Conservation (phyloP, 2,329 filamentous ascomycete genomes). For the Trichoderma simmonsii region DNA sequence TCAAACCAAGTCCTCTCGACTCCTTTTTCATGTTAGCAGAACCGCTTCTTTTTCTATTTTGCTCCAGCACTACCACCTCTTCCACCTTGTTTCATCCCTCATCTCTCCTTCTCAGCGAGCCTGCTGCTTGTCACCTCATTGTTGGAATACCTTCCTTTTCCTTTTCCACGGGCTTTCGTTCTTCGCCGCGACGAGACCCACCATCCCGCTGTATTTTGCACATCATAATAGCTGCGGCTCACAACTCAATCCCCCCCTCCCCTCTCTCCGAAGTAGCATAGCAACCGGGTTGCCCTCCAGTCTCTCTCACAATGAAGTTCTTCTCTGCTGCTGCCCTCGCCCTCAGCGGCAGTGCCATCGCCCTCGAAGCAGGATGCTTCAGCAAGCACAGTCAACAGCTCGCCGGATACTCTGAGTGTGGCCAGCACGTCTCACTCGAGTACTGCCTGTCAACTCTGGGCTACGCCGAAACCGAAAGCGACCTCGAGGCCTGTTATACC, state of each 20-base stretch:
- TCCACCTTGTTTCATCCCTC: background rate
- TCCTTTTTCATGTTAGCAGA: constrained; percentile 19
- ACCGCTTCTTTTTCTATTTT: constrained; percentile 8
- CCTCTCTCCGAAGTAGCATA: background rate
- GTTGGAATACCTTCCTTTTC: background rate
- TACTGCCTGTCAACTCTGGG: constrained; percentile 41
- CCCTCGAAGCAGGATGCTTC: constrained; percentile 40
- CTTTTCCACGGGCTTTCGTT: background rate
- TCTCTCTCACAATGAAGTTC: constrained; percentile 16
- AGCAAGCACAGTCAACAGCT: constrained; percentile 38
- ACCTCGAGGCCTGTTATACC: constrained; percentile 39
- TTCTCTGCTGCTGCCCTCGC: constrained; percentile 25
- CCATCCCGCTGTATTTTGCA: background rate
- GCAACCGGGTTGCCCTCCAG: background rate
- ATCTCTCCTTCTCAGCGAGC: background rate
- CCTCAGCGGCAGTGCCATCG: constrained; percentile 34
- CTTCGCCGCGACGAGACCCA: background rate
- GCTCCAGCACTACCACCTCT: constrained; percentile 2
- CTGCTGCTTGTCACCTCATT: background rate
- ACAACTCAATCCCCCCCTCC: background rate
- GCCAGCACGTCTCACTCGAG: constrained; percentile 40
- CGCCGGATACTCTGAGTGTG: constrained; percentile 42
- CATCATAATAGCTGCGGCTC: background rate
- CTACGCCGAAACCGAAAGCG: constrained; percentile 28
- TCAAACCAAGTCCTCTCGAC: constrained; percentile 11